phyloP scores from a whole-genome alignment of 495 filamentous ascomycete genomes.

The Symbiotaphrina buchneri region DNA sequence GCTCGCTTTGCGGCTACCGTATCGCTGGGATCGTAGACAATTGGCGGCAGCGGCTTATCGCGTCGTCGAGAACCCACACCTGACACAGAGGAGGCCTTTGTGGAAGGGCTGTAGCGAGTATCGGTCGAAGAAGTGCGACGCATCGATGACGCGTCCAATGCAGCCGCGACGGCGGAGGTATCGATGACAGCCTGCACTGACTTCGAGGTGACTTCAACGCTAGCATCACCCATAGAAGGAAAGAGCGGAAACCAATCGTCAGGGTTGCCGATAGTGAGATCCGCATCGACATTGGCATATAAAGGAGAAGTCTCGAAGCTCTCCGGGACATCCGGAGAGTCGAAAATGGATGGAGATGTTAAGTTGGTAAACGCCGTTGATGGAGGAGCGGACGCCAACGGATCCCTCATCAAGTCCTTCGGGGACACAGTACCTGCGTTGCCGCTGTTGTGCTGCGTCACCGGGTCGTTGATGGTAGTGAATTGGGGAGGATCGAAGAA shows the following conservation, averaged over 20 bases:
- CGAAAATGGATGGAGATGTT: slow-evolving; percentile 6
- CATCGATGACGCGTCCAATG: not conserved
- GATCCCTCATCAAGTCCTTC: slow-evolving; percentile 5
- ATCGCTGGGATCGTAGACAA: slow-evolving; percentile 52
- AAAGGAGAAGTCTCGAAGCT: slow-evolving; percentile 6
- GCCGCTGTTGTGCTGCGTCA: slow-evolving; percentile 4
- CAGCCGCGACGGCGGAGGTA: not conserved
- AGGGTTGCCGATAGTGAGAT: not conserved
- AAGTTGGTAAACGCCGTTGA: slow-evolving; percentile 5
- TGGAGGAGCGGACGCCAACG: slow-evolving; percentile 3
- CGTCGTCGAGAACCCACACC: slow-evolving; percentile 49
- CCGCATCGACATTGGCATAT: slow-evolving; percentile 3
- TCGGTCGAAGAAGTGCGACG: not conserved
- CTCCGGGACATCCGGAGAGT: slow-evolving; percentile 4
- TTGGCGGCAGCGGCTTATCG: slow-evolving; percentile 61
- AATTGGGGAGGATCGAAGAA: slow-evolving; percentile 8
- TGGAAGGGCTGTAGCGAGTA: not conserved
- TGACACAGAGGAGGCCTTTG: slow-evolving; percentile 41
- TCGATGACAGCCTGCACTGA: slow-evolving; percentile 1
- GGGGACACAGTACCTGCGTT: slow-evolving; percentile 6
- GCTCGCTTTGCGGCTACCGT: slow-evolving; percentile 70
- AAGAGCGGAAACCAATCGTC: slow-evolving; percentile 4
- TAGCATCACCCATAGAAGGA: not conserved
- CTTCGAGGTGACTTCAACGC: slow-evolving; percentile 2
- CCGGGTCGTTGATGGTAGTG: slow-evolving; percentile 14